Conservation (phyloP, 1,284 basidiomycete species). For the Ganoderma sinense region DNA sequence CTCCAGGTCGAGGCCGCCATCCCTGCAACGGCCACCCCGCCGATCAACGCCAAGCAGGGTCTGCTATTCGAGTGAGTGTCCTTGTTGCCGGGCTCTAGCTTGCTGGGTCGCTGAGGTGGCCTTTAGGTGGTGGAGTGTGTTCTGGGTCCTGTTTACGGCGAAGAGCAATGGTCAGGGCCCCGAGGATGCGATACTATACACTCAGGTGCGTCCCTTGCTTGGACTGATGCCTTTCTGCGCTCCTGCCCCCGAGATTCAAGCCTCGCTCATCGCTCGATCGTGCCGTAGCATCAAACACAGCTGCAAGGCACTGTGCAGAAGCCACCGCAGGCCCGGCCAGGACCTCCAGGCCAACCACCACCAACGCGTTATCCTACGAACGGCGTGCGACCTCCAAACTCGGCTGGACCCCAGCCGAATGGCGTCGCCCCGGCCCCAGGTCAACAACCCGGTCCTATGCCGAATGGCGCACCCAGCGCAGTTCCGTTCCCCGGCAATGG, state of each 20-base stretch:
- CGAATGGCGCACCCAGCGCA: constrained; percentile 42
- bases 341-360: constrained; percentile 10
- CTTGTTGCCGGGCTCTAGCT: background rate
- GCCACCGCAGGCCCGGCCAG: constrained; percentile 1
- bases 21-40: constrained; percentile 63
- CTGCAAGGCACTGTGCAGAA: constrained; percentile 30
- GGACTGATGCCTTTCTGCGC: background rate
- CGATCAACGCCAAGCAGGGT: constrained; percentile 83
- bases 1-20: constrained; percentile 71
- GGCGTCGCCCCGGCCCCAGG: constrained; percentile 41
- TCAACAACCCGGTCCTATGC: constrained; percentile 24
- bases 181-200: constrained; percentile 76
- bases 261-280: background rate
- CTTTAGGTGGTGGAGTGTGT: constrained; percentile 84
- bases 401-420: constrained; percentile 36
- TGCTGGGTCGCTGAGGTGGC: background rate
- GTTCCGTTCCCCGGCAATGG: constrained; percentile 26
- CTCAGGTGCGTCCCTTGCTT: constrained; percentile 56
- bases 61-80: constrained; percentile 78
- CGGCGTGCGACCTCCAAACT: constrained; percentile 39
- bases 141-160: constrained; percentile 83
- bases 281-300: constrained; percentile 37
- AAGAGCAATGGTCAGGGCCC: constrained; percentile 68
- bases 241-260: background rate
- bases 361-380: constrained; percentile 38